Evolutionary conservation across 2,329 filamentous ascomycete species (phyloP).

Genomic region (Knufia fluminis): DNA sequence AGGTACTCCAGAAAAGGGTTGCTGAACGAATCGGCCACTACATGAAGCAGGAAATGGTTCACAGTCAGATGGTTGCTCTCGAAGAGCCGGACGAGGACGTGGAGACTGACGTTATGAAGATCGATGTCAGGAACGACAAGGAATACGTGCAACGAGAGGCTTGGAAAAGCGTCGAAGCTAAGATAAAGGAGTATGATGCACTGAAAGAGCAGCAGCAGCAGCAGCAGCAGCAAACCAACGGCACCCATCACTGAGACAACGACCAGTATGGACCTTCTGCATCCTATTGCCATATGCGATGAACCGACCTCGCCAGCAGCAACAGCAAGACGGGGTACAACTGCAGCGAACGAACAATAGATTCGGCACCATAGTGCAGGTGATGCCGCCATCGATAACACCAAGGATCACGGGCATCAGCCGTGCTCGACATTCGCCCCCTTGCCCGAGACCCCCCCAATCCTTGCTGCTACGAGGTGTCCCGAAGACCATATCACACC

Average conservation of each 20-base stretch:
- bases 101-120: slow-evolving; percentile 57
- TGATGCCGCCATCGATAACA: too few species aligned
- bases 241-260: background rate
- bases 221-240: background rate
- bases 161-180: slow-evolving; percentile 47
- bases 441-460: too few species aligned
- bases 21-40: slow-evolving; percentile 71
- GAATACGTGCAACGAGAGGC: slow-evolving; percentile 52
- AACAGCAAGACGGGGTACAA: too few species aligned
- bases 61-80: slow-evolving; percentile 80
- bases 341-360: too few species aligned
- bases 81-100: slow-evolving; percentile 67
- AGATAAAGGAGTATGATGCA: slow-evolving; percentile 40
- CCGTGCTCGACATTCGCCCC: too few species aligned
- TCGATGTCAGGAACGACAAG: slow-evolving; percentile 52
- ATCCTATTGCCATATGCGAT: too few species aligned
- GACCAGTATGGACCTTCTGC: too few species aligned
- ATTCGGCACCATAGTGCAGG: too few species aligned
- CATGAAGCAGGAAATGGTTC: slow-evolving; percentile 93
- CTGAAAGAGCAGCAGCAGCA: background rate
- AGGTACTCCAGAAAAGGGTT: slow-evolving; percentile 67
- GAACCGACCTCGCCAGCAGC: too few species aligned
- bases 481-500: too few species aligned
- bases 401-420: too few species aligned
- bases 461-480: too few species aligned